Evolutionary conservation across 805 yeast genomes (phyloP).

Genomic region (Saturnispora diversa): DNA sequence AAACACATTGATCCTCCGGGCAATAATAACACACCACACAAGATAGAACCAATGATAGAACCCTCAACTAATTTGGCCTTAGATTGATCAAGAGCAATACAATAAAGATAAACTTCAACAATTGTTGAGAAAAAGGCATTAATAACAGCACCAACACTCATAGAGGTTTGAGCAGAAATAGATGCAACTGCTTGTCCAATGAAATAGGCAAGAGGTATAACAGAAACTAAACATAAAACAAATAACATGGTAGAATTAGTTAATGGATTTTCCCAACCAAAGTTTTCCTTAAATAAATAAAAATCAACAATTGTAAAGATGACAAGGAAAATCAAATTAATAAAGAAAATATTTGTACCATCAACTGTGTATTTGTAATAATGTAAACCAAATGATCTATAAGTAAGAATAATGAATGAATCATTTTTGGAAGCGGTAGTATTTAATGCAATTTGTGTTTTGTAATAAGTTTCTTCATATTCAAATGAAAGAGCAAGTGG

Average conservation of each 20-base stretch:
- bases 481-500: conserved; percentile 83
- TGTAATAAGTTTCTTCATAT: conserved; percentile 44
- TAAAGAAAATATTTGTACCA: conserved; percentile 89
- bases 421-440: conserved; percentile 36
- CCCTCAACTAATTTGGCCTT: conserved; percentile 93
- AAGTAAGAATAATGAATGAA: conserved; percentile 75
- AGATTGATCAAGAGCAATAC: conserved; percentile 79
- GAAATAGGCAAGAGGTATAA: conserved; percentile 90
- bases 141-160: conserved; percentile 98
- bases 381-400: conserved; percentile 84
- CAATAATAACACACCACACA: conserved; percentile 83
- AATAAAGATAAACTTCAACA: conserved; percentile 85
- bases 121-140: conserved; percentile 96
- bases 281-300: conserved; percentile 46
- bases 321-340: conserved; percentile 75
- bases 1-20: conserved; percentile 98
- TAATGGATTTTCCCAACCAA: conserved; percentile 33
- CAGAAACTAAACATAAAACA: conserved; percentile 67
- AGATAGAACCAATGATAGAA: conserved; percentile 83
- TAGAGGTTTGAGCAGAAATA: conserved; percentile 94
- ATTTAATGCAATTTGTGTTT: conserved; percentile 20
- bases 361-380: conserved; percentile 95
- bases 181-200: conserved; percentile 99
- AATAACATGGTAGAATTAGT: conserved; percentile 65
- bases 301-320: conserved; percentile 76